Percentiles rank a stretch among this genome's conserved stretches.
Conservation (phyloP, 208 protist species). For the Lotmaria passim region DNA sequence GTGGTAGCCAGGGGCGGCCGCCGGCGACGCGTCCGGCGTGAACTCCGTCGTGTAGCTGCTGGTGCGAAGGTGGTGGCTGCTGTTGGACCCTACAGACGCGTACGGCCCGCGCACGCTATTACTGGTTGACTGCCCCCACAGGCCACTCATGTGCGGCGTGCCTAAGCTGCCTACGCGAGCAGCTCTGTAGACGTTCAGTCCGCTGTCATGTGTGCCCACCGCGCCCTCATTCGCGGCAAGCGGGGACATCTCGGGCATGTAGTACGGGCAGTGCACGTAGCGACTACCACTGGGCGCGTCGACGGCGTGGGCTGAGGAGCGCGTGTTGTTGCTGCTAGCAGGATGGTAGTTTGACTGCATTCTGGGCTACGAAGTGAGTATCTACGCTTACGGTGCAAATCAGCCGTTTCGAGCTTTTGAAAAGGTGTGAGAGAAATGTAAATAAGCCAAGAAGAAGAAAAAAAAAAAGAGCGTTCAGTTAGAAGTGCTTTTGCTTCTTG, state of each 20-base stretch:
- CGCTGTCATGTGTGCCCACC: background rate
- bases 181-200: background rate
- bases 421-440: background rate
- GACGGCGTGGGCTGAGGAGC: background rate
- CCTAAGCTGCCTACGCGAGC: slow-evolving; percentile 34
- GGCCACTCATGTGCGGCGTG: slow-evolving; percentile 32
- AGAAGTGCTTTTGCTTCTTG: background rate
- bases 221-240: background rate
- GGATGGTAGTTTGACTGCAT: slow-evolving; percentile 10
- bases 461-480: background rate
- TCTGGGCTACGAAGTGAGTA: background rate
- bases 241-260: slow-evolving; percentile 12
- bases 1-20: background rate
- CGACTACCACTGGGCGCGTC: background rate
- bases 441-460: background rate
- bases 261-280: slow-evolving; percentile 25
- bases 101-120: background rate
- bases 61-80: slow-evolving; percentile 9
- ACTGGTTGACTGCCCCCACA: slow-evolving; percentile 6
- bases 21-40: background rate
- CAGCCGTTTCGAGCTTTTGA: too few species aligned
- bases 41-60: slow-evolving; percentile 5
- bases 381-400: background rate
- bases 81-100: background rate
- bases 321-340: background rate